Evolutionary conservation across 352 stramenopile species (phyloP).

Genomic region (Phytophthora quininea): DNA sequence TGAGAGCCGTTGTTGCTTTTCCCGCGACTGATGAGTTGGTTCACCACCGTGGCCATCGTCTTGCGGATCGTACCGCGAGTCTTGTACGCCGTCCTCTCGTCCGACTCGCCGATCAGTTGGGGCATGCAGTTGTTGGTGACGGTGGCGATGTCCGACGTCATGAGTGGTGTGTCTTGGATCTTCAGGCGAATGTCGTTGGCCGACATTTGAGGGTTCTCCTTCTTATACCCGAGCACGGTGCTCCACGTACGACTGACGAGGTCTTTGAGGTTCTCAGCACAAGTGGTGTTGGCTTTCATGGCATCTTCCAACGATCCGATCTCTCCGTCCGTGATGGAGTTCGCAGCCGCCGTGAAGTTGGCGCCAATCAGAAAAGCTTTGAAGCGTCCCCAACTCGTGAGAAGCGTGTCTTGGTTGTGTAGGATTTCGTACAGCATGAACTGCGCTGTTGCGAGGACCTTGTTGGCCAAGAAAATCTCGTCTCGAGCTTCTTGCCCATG

Average conservation of each 20-base stretch:
- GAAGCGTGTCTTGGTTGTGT: constrained; percentile 5
- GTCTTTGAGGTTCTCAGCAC: constrained; percentile 43
- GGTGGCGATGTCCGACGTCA: constrained; percentile 57
- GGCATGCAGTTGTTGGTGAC: constrained; percentile 53
- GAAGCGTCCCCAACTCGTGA: constrained; percentile 20
- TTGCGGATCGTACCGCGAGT: constrained; percentile 61
- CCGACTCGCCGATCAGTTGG: constrained; percentile 39
- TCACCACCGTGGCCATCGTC: constrained; percentile 48
- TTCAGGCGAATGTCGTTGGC: constrained; percentile 46
- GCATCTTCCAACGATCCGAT: constrained; percentile 37
- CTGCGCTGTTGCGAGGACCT: constrained; percentile 31
- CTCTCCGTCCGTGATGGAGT: constrained; percentile 23
- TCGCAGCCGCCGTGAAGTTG: constrained; percentile 21
- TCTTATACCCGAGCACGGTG: constrained; percentile 47
- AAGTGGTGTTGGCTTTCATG: constrained; percentile 42
- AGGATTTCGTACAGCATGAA: constrained; percentile 16
- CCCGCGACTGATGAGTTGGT: constrained; percentile 49
- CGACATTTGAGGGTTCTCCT: constrained; percentile 29
- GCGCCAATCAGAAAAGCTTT: constrained; percentile 14
- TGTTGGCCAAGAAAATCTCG: constrained; percentile 27
- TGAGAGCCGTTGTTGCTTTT: constrained; percentile 42
- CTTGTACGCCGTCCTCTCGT: constrained; percentile 32
- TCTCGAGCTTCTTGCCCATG: constrained; percentile 17
- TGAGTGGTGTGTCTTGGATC: constrained; percentile 50
- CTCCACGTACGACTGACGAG: constrained; percentile 50